Evolutionary conservation across 2,329 filamentous ascomycete species (phyloP), one percentile per base, ranked within the genome.

Genomic region (Niveomyces coronatus): DNA sequence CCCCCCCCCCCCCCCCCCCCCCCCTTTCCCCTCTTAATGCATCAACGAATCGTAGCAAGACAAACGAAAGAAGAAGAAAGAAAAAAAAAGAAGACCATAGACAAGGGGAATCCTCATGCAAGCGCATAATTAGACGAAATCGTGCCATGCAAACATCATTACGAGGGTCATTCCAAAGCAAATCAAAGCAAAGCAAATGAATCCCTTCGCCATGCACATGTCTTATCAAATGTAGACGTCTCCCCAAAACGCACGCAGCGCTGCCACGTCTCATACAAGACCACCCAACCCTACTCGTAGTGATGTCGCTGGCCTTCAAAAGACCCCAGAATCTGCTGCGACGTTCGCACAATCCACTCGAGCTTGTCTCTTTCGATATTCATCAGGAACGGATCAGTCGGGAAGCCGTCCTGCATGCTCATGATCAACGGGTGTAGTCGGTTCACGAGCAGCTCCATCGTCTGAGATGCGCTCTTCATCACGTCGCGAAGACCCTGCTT

Each of bases 321-420:
- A 4, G 51, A 51, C 30, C 53, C 52, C 17, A 62, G 51, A 38
- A 63, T 54, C 31, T 57, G 53, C 33, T 60, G 50, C 4, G 60
- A 58, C 4, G 56, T 56, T 24, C 50, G 47, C 19, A 62, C 49
- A 41, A 63, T 57, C 58, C 60, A 61, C 28, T 63, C 60, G 29
- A 63, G 52, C 52, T 62, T 63, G 37, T 42, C 47, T 45, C 55
- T 52, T 38, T 62, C 60, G 5, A 62, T 48, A 35, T 55, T 59
- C 39, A 51, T 53, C 34, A 63, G 48, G 56, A 60, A 63, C 8
- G 60, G 60, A 30, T 63, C 60, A 2, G 58, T 58, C 2, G 60
- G 58, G 47, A 58, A 63, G 13, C 53, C 55, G 17, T 58, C 58
- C 36, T 53, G 51, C 30, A 60, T 59, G 5, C 49, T 49, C 4